Evolutionary conservation across 192 early-diverging fungal species (phyloP).

Genomic region (Glomus cerebriforme): DNA sequence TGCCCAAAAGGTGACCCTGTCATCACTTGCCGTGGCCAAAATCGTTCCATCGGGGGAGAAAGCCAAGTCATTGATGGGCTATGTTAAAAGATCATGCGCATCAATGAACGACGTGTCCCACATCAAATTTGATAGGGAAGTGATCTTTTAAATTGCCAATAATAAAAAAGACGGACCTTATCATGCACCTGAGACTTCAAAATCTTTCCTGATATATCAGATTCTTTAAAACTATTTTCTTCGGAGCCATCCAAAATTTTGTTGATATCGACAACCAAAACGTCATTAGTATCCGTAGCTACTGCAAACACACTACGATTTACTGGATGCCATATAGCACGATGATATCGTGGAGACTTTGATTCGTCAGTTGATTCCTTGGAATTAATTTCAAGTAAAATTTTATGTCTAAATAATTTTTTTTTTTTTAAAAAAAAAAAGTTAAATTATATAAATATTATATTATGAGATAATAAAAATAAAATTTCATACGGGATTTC

Average conservation of each 20-base stretch:
- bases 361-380: constrained; percentile 25
- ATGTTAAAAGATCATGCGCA: constrained; percentile 1
- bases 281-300: constrained; percentile 45
- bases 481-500: constrained; percentile 34
- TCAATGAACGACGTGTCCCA: neutral
- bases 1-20: constrained; percentile 42
- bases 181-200: constrained; percentile 38
- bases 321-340: constrained; percentile 44
- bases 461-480: neutral
- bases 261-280: constrained; percentile 37
- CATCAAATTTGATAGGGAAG: neutral
- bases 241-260: constrained; percentile 33
- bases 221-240: constrained; percentile 32
- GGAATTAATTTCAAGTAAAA: constrained; percentile 41
- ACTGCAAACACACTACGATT: constrained; percentile 42
- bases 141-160: neutral
- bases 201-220: constrained; percentile 35
- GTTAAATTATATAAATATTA: constrained; percentile 13
- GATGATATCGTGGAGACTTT: constrained; percentile 42
- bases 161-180: constrained; percentile 35
- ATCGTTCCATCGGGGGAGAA: constrained; percentile 49
- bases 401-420: constrained; percentile 18
- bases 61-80: constrained; percentile 46
- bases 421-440: neutral
- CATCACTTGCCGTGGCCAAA: constrained; percentile 46